Base-by-base conservation (phyloP, 805 yeast genomes). In the Yamadazyma akitaensis region DNA sequence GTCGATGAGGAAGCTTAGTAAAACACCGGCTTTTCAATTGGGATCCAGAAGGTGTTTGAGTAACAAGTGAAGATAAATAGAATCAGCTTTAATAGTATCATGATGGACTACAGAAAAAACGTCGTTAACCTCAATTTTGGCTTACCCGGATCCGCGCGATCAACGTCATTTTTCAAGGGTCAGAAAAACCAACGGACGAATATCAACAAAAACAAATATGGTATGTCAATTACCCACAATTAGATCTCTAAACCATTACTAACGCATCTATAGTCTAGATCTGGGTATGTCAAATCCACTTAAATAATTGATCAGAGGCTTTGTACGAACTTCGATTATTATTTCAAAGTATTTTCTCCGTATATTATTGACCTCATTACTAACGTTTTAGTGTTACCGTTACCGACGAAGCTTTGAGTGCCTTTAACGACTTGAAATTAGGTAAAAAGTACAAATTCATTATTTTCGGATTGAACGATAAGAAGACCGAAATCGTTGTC, bases 361-460 rank as follows among this genome's bases (percentile, higher is more conserved):
- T 28, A 5, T 28, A n/a, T 17, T n/a, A 5, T 17, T 37, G 9
- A 17, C 21, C 2, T 18, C 30, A 28, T 11, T 48, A 49, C 50
- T 38, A 53, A 53, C 61, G 21, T 53, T n/a, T 18, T 58, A 71
- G 76, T 61, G 77, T 68, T 56, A 60, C 77, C 56, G 70, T 68
- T 60, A 70, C 76, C 43, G 94, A 92, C 70, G 97, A 90, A 67
- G 89, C 97, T 56, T 79, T 92, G 67, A 76, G 81, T 58, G 96
- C 97, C 49, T 94, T 91, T 85, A 89, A 92, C 68, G 97, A 91
- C 65, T 82, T 94, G 72, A 94, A 94, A 78, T 80, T 92, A 65
- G 96, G 97, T 59, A 88, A 88, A 75, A 87, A 87, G 75, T 75
- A 71, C 76, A 92, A 87, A 77, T 94, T 78, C 67, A 76, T 94